Conservation (phyloP, 1,284 basidiomycete genomes). For the Cystobasidium slooffiae region DNA sequence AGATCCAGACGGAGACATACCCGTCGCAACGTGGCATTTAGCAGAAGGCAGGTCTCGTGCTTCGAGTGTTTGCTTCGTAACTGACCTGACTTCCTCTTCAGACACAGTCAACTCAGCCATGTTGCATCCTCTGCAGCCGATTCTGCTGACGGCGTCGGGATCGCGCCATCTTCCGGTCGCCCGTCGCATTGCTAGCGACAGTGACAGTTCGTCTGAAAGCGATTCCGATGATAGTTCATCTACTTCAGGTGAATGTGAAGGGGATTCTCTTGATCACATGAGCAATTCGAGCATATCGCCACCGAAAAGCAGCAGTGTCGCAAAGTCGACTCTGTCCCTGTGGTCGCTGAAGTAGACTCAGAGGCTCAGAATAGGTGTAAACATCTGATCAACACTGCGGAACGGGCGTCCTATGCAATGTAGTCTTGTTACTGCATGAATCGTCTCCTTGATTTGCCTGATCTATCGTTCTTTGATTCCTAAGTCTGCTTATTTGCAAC, state of each 20-base stretch:
- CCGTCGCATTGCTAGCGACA: neutral
- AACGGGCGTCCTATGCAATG: too few species aligned
- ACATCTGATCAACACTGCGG: too few species aligned
- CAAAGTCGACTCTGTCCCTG: neutral
- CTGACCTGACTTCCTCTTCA: slow-evolving; percentile 21
- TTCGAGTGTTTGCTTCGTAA: neutral
- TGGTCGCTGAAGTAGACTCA: neutral
- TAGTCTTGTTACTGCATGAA: too few species aligned
- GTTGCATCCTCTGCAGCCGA: slow-evolving; percentile 66
- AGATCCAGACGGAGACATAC: slow-evolving; percentile 28
- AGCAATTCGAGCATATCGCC: neutral
- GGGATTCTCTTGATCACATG: neutral
- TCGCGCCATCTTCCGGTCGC: slow-evolving; percentile 62
- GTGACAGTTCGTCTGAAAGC: neutral
- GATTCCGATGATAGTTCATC: neutral
- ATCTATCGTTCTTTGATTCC: too few species aligned
- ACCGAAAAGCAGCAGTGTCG: neutral
- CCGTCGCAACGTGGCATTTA: slow-evolving; percentile 31
- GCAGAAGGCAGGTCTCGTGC: slow-evolving; percentile 51
- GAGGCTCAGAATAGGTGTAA: neutral
- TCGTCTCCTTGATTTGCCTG: too few species aligned
- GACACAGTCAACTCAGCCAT: slow-evolving; percentile 67
- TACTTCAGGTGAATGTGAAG: neutral
- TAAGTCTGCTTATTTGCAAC: neutral
- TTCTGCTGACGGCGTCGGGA: slow-evolving; percentile 67